A percentile compares a stretch with the other conserved stretches of the same genome.
phyloP scores from a whole-genome alignment of 768 basidiomycete species.

The Daedaleopsis sinensis region DNA sequence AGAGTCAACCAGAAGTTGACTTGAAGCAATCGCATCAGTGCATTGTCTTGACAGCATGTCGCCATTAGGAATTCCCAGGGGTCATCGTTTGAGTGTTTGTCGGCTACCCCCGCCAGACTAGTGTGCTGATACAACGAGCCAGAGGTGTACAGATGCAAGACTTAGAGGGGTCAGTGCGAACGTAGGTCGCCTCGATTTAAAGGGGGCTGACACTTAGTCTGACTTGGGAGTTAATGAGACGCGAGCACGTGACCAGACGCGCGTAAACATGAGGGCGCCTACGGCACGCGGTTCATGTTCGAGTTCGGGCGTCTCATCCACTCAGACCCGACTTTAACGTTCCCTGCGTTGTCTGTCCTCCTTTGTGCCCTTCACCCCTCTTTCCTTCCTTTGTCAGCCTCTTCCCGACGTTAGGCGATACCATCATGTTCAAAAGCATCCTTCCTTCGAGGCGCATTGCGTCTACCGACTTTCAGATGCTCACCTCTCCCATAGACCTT shows the following conservation, averaged over 20 bases:
- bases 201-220: no score
- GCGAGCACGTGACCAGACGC: slow-evolving; percentile 19
- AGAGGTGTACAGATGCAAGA: no score
- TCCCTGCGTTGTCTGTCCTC: slow-evolving; percentile 4
- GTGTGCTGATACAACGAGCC: no score
- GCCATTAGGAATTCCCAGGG: no score
- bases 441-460: slow-evolving; percentile 66
- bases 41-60: no score
- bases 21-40: no score
- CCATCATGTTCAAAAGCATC: slow-evolving; percentile 78
- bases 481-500: slow-evolving; percentile 52
- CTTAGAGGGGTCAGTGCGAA: neutral
- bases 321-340: neutral
- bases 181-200: no score
- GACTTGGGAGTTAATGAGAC: slow-evolving; percentile 18
- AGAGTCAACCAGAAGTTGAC: no score
- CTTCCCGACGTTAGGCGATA: neutral
- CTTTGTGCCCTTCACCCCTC: neutral
- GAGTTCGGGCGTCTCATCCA: slow-evolving; percentile 15
- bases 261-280: neutral
- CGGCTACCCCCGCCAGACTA: no score
- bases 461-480: slow-evolving; percentile 73
- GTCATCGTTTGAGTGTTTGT: no score
- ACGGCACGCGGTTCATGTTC: slow-evolving; percentile 16
- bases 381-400: neutral